Evolutionary conservation across 371 early-diverging fungal genomes (phyloP), one percentile per base, ranked within the genome.

Genomic region (Encephalitozoon cuniculi): DNA sequence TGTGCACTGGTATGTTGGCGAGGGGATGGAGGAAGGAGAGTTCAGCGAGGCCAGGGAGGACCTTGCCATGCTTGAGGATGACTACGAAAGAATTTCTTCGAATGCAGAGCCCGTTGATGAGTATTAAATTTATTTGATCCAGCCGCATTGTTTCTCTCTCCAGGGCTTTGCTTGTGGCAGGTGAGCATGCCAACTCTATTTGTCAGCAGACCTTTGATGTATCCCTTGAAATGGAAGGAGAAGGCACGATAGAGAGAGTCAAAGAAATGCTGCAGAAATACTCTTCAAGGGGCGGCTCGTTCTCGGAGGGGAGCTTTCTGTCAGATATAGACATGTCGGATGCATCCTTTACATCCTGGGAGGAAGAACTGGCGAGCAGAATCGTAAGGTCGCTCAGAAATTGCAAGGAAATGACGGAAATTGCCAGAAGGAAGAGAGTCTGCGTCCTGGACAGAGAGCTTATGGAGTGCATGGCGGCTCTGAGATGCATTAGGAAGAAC

Each of bases 31-130:
- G 74, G 87, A 86, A 90, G 96, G 96, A 85, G 97, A 96, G 87
- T 96, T 96, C 90, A 92, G 92, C 74, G 97, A 96, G 89, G 97
- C 97, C 77, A 92, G 96, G 87, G 97, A 97, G 87, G 94, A 97
- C 86, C 89, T 97, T 87, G 96, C 95, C 80, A 94, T 94, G 71
- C 91, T 97, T 68, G 96, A 96, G 88, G 92, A 93, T 89, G 97
- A 97, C 87, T 97, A 96, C 88, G 30, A 55, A 34, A 25, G 64
- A 21, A 79, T 79, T 28, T 63, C 49, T 12, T 37, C 49, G 11
- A 43, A 26, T 25, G 41, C 49, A 40, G 39, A 43, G 43, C 39
- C 32, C 9, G 23, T 40, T 70, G 76, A 76, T 39, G 68, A 54
- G 28, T 46, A 76, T 65, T 76, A 76, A 76, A 75, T 49, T 40